These are phyloP conservation scores for Laguncularia racemosa DNA, from an alignment of 345 rosid species.

Conservation along the genomic window DNA sequence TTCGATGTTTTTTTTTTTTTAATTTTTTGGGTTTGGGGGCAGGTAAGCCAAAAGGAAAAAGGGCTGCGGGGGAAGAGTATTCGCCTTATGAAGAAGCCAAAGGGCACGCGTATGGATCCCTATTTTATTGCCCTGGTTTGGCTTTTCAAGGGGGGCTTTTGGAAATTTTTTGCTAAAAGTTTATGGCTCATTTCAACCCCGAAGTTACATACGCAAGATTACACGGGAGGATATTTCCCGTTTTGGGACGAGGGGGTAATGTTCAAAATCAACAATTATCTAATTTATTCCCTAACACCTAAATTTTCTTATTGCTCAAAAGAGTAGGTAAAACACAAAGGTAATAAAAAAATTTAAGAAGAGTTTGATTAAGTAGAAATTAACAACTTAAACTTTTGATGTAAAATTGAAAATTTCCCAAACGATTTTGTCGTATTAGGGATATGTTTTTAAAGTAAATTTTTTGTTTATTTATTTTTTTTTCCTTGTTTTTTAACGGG, in stretches of 20 bases:
- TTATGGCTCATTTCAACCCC: constrained; percentile 71
- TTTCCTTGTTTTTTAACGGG: constrained; percentile 43
- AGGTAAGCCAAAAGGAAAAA: constrained; percentile 83
- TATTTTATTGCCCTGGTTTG: constrained; percentile 81
- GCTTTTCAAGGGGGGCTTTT: constrained; percentile 95
- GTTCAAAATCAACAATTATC: no score
- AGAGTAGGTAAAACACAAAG: not conserved
- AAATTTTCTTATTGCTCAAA: not conserved
- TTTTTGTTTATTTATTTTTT: not conserved
- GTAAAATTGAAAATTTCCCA: no score
- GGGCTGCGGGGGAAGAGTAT: constrained; percentile 62
- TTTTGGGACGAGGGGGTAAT: constrained; percentile 93
- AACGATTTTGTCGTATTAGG: no score
- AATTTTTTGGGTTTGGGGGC: not conserved
- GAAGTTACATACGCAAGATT: constrained; percentile 61
- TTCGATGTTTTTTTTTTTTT: not conserved
- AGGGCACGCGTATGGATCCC: constrained; percentile 92
- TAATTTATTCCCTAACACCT: no score
- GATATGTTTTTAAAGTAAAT: not conserved
- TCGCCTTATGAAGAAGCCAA: constrained; percentile 79
- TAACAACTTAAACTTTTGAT: no score
- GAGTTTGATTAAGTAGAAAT: no score
- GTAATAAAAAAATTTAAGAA: no score
- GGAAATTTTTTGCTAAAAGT: constrained; percentile 97
- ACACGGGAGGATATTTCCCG: constrained; percentile 61